These are phyloP conservation scores for Yamadazyma takamatsuzukensis DNA, from an alignment of 805 yeast genomes.

Conservation along the genomic window DNA sequence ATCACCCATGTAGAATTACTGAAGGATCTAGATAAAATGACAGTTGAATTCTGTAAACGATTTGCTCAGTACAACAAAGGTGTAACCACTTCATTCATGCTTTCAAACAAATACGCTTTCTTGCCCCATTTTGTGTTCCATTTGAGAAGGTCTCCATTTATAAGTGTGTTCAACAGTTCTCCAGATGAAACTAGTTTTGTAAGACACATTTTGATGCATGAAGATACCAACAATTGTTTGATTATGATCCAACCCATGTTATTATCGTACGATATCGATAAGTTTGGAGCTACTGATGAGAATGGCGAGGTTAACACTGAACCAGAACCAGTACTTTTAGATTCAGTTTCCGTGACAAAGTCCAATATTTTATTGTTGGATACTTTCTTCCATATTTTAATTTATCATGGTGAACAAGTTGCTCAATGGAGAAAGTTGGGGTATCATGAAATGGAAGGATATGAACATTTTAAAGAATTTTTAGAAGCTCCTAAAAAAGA, in stretches of 20 bases:
- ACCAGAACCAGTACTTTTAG: slow-evolving; percentile 89
- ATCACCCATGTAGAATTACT: slow-evolving; percentile 83
- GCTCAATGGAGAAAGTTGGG: slow-evolving; percentile 97
- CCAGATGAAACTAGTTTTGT: slow-evolving; percentile 99
- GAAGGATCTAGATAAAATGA: slow-evolving; percentile 89
- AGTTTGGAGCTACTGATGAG: slow-evolving; percentile 33
- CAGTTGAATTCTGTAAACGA: slow-evolving; percentile 85
- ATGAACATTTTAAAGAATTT: slow-evolving; percentile 80
- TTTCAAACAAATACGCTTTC: slow-evolving; percentile 78
- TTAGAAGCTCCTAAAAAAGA: slow-evolving; percentile 87
- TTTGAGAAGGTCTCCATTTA: slow-evolving; percentile 91
- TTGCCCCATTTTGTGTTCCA: slow-evolving; percentile 96
- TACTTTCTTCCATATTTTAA: slow-evolving; percentile 93
- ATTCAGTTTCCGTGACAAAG: slow-evolving; percentile 87
- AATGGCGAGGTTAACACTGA: slow-evolving; percentile 41
- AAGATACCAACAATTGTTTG: slow-evolving; percentile 87
- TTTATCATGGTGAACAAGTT: slow-evolving; percentile 91
- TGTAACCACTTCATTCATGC: slow-evolving; percentile 75
- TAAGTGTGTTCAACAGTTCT: slow-evolving; percentile 94
- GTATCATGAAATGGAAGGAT: slow-evolving; percentile 87
- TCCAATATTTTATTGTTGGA: slow-evolving; percentile 85
- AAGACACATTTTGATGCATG: slow-evolving; percentile 86
- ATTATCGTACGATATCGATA: slow-evolving; percentile 53
- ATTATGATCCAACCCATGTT: slow-evolving; percentile 98
- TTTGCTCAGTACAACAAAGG: slow-evolving; percentile 92